Evolutionary conservation across 257 asterid species (phyloP).

Genomic region (Oldenlandia corymbosa): DNA sequence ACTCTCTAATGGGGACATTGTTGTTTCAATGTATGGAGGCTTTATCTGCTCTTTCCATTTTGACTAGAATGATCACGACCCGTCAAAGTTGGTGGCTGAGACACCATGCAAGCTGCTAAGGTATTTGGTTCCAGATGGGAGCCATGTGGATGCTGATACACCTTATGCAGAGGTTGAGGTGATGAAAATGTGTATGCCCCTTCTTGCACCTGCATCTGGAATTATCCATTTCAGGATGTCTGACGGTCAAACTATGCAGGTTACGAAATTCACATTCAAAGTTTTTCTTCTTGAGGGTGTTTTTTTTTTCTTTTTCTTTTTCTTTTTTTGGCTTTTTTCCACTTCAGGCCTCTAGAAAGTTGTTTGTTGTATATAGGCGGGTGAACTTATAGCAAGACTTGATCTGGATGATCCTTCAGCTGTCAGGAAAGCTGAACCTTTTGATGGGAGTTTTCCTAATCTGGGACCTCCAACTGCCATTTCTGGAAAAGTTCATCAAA

Average conservation of each 20-base stretch:
- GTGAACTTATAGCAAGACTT: slow-evolving; percentile 93
- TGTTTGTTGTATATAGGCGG: slow-evolving; percentile 55
- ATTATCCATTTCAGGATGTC: slow-evolving; percentile 72
- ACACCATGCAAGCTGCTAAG: slow-evolving; percentile 94
- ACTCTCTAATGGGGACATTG: slow-evolving; percentile 12
- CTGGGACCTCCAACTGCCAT: slow-evolving; percentile 97
- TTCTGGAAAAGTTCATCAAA: slow-evolving; percentile 95
- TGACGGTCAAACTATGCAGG: slow-evolving; percentile 99
- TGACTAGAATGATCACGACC: slow-evolving; percentile 94
- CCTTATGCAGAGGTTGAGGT: slow-evolving; percentile 99
- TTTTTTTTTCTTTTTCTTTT: too few relatives aligned
- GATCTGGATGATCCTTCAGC: slow-evolving; percentile 98
- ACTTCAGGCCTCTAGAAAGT: slow-evolving; percentile 7
- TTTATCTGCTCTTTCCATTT: slow-evolving; percentile 9
- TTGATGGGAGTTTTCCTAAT: slow-evolving; percentile 79
- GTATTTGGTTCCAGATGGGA: slow-evolving; percentile 37
- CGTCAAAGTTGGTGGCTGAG: slow-evolving; percentile 93
- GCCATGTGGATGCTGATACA: slow-evolving; percentile 91
- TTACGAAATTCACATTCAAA: slow-evolving; percentile 24
- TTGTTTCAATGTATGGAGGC: slow-evolving; percentile 11
- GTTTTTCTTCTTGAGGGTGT: not conserved
- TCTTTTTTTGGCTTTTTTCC: too few relatives aligned
- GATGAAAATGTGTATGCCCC: slow-evolving; percentile 99
- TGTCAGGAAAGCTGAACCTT: slow-evolving; percentile 96
- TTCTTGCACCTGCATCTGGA: slow-evolving; percentile 97